Evolutionary conservation across 257 asterid genomes (phyloP).

Genomic region (Anisodus acutangulus): DNA sequence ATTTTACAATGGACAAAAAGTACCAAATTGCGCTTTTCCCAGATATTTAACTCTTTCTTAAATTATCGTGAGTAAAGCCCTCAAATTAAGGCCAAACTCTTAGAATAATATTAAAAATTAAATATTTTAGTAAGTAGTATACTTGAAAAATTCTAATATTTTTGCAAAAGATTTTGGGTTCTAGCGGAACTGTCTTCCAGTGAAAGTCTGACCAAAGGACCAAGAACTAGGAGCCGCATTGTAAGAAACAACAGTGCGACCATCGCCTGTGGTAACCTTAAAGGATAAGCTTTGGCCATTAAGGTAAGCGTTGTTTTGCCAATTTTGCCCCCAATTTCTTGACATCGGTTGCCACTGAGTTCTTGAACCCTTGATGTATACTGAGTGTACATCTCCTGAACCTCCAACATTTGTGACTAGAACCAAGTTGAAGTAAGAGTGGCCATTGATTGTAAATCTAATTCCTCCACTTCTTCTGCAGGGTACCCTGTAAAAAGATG

Average conservation of each 20-base stretch:
- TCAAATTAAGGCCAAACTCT: conserved; percentile 13
- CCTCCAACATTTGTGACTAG: conserved; percentile 89
- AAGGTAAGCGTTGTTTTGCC: conserved; percentile 88
- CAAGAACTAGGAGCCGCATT: conserved; percentile 70
- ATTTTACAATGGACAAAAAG: conserved; percentile 23
- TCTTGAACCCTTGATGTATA: conserved; percentile 83
- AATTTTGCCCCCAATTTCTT: conserved; percentile 95
- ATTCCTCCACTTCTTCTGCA: conserved; percentile 92
- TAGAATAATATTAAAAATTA: background rate
- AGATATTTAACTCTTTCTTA: background rate
- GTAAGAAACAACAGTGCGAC: conserved; percentile 77
- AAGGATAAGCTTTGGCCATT: conserved; percentile 89
- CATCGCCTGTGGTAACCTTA: conserved; percentile 73
- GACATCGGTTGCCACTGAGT: conserved; percentile 89
- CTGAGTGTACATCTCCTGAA: conserved; percentile 79
- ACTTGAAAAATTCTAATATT: background rate
- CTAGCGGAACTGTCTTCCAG: conserved; percentile 73
- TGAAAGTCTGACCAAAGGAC: conserved; percentile 84
- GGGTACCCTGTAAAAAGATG: conserved; percentile 56
- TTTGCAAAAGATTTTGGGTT: background rate
- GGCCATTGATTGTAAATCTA: conserved; percentile 84
- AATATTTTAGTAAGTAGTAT: conserved; percentile 1
- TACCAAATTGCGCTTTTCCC: conserved; percentile 14
- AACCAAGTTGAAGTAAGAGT: conserved; percentile 84
- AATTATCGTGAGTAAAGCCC: background rate